Conservation (phyloP, 805 yeast species). For the Yarrowia sp. region DNA sequence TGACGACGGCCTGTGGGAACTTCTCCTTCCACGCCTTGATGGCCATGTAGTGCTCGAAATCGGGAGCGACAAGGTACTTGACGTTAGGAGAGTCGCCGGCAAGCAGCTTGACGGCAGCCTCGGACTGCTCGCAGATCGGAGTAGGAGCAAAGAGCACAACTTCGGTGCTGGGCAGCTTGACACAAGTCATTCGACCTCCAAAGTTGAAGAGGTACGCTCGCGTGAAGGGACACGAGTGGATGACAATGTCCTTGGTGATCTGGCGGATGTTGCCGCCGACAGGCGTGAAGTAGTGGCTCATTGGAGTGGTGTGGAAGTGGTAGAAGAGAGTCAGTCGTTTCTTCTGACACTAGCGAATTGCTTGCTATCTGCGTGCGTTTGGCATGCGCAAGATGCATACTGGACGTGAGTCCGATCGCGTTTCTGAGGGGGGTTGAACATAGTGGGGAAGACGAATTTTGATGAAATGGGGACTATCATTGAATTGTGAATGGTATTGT, state of each 20-base stretch:
- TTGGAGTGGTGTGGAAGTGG: not conserved
- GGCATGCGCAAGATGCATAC: not conserved
- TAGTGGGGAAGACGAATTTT: too few species aligned
- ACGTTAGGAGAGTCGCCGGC: constrained; percentile 30
- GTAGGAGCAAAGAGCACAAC: constrained; percentile 30
- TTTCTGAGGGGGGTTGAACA: too few species aligned
- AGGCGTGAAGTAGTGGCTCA: constrained; percentile 28
- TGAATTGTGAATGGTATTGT: too few species aligned
- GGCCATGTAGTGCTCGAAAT: constrained; percentile 64
- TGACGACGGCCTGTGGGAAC: constrained; percentile 48
- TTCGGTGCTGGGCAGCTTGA: constrained; percentile 27
- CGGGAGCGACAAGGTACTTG: constrained; percentile 54
- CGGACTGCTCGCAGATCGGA: constrained; percentile 33
- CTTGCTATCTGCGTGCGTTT: too few species aligned
- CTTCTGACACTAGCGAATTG: too few species aligned
- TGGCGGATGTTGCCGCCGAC: constrained; percentile 31
- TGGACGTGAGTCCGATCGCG: too few species aligned
- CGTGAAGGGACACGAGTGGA: constrained; percentile 33
- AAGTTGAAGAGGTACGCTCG: constrained; percentile 27
- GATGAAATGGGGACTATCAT: too few species aligned
- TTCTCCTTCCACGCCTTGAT: constrained; percentile 50
- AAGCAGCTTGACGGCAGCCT: constrained; percentile 28
- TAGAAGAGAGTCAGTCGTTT: not conserved
- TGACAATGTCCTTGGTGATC: constrained; percentile 28
- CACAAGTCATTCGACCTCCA: constrained; percentile 33